Base-by-base conservation (phyloP, 108 stramenopile species). In the Epithemia pelagica region DNA sequence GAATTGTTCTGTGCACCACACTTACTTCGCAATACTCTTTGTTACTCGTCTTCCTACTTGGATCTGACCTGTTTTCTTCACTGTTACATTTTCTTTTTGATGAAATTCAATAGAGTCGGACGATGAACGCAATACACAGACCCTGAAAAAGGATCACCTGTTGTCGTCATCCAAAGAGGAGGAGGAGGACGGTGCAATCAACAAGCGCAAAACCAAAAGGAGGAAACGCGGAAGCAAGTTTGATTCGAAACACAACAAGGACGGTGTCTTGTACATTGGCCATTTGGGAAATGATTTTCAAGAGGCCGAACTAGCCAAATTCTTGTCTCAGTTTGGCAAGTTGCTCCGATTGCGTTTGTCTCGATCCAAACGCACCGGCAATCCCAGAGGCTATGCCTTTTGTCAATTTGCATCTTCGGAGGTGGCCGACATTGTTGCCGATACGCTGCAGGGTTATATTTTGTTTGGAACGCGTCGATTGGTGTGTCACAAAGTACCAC, bases 401-500 rank as follows among this genome's bases (percentile, higher is more conserved):
- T 78, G 94, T 23, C 82, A 98, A 78, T 98, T 98, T 65, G 80
- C 46, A 8, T 78, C 85, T 61, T 56, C 77, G 1, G 90, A 95
- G 58, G 90, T 93, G 8, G 95, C 98, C 15, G 61, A 57, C 7
- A 95, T 98, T 62, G 99, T 95, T 1, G 95, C 96, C 7, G 95
- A 98, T 30, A 94, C 97, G 28, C 91, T 99, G 90, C 74, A 90
- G 53, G 92, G 96, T 30, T 99, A 99, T 75, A 87, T 94, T 71
- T 68, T 99, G n/a, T 51, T 78, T 29, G 78, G 77, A 20, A 87
- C 85, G 62, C 90, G 90, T 67, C 78, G 96, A 59, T 75, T 99
- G 62, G 93, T 96, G 0, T 96, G 89, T 78, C 82, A 96, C 58
- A 60, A 96, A 23, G 59, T 96, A n/a, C 83, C 88, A n/a, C 62